Base-by-base conservation (phyloP, 805 yeast genomes). In the Saccharomycopsis sp. region DNA sequence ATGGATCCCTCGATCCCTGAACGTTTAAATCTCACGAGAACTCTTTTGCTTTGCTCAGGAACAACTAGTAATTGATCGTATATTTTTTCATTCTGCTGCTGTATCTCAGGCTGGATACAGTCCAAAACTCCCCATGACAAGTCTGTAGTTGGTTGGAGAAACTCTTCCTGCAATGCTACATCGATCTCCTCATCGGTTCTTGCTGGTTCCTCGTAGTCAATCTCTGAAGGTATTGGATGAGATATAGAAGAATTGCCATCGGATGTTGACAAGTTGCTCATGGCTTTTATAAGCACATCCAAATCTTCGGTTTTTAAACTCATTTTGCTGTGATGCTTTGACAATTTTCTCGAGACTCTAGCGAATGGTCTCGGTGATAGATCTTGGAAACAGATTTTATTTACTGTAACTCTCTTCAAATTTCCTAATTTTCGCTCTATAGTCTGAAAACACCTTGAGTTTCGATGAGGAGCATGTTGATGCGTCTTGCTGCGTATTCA, bases 1-100 rank as follows among this genome's bases (percentile, higher is more conserved):
- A 92, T 83, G 2, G 71, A 65, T 14, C 97, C 97, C 1, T 78
- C 76, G 3, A 94, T 77, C 0, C 98, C 98, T 4, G 73, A 68
- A 65, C 99, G 77, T 60, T 81, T 81, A 70, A 89, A 87, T 55
- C 87, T 75, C 56, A 84, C 78, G 0, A 82, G 73, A 0, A 94
- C 82, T 61, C 96, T 78, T 14, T 81, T 78, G 15, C 84, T 75
- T 2, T 83, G 74, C 2, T 75, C 73, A 0, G 98, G 97, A 1
- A 79, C 57, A 5, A 74, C 70, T 44, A 85, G 71, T 57, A 91
- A 73, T 3, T 77, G 73, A 29, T 75, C 73, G 57, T 78, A 77
- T 18, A 82, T 68, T n/a, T 63, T 58, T 16, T 66, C 68, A 44
- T 68, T 62, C 24, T 58, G 56, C 58, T 23, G 66, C 2, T 71